Evolutionary conservation across 73 alveolate species (phyloP), one percentile per base, ranked within the genome.

Genomic region (Paraurostyla sp.): DNA sequence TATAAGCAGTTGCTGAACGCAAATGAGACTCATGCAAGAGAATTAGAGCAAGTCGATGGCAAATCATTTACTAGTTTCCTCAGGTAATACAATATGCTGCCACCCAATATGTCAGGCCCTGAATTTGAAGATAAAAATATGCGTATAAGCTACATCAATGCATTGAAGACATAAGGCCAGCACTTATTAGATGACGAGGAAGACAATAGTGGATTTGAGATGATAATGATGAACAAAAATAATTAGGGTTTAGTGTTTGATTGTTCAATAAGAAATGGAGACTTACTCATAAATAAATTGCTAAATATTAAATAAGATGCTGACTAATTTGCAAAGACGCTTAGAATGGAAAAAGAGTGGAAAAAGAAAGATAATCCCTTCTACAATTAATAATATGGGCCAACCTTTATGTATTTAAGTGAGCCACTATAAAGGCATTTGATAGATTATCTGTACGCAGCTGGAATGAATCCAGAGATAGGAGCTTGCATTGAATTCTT

Each of bases 391-490:
- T 13, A 51, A 16, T 43, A 78, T 20, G 73, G 73, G 33, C 41
- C 59, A 7, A 87, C 22, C 0, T 87, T 62, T 36, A 38, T 22
- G 33, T 73, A 23, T 56, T 57, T 87, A 25, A 87, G 93, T 36
- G 80, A 81, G 13, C 30, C 40, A 2, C 58, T 87, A 2, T 76
- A 87, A 69, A 36, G 33, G 46, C 9, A 75, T 18, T 29, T 87
- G 33, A 65, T 76, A 11, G 93, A 87, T 35, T 87, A 71, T 32
- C 38, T 76, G 36, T 87, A 87, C 40, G 41, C 85, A 6, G 63
- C 54, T 2, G 93, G 93, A 27, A n/a, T 87, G 16, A 81, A 54
- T n/a, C 93, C 93, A 0, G 90, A 87, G 65, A 76, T 87, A 16
- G 93, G 93, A 13, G 30, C 76, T 42, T 40, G 76, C 16, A 57